Base-by-base conservation (phyloP, 1,139 yeast species). In the Yamadazyma sp. region DNA sequence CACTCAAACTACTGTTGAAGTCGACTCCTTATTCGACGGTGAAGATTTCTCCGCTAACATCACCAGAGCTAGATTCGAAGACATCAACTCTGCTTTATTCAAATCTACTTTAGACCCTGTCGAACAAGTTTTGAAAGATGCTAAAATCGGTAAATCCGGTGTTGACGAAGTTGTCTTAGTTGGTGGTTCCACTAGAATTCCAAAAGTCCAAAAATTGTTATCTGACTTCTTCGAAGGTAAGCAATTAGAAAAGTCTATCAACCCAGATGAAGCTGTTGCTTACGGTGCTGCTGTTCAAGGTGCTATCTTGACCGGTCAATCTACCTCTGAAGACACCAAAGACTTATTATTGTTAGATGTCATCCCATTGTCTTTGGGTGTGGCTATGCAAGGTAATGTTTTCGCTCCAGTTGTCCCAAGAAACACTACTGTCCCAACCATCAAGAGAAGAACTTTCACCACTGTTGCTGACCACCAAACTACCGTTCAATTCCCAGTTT, bases 141-240 rank as follows among this genome's bases (percentile, higher is more conserved):
- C 97, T 59, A 87, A 87, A 80, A 77, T 88, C 60, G 79, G 86
- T 72, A 91, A 89, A 83, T 73, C 91, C 47, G 77, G 78, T 57
- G 92, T 91, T 58, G 83, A 91, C 69, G 97, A 91, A 77, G 88
- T 91, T 69, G 98, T 91, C 66, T 80, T 91, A 56, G 98, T 91
- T 59, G 98, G 98, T 83, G 98, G 98, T 81, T 91, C 98, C 55
- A 91, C 98, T 71, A 89, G 98, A 86, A 91, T 91, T 78, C 98
- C 98, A 79, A 88, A 88, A 82, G 87, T 91, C 66, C 97, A 91
- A 79, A 88, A 91, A 76, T 82, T 91, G 65, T 87, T 91, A 58
- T 87, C 96, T 55, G 97, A 91, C 77, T 91, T 82, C 91, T 91
- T 91, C 74, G 91, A 89, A 69, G 97, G 97, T 73, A 91, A 91